Base-by-base conservation (phyloP, 768 basidiomycete species). In the Clathrus columnatus region DNA sequence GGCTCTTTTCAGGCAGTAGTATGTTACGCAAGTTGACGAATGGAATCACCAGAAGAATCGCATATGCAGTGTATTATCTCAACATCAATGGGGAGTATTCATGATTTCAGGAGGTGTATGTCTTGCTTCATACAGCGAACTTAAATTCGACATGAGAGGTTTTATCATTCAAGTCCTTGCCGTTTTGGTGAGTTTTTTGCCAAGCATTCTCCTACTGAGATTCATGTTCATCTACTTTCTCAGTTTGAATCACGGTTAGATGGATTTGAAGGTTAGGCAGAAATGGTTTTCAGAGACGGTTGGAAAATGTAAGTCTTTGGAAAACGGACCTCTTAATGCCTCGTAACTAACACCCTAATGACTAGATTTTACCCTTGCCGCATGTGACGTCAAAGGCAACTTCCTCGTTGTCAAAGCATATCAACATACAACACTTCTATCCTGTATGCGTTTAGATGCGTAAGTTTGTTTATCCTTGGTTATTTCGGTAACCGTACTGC, bases 21-120 rank as follows among this genome's bases (percentile, higher is more conserved):
- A n/a, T n/a, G n/a, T n/a, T n/a, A n/a, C n/a, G n/a, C n/a, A n/a
- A n/a, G n/a, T n/a, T n/a, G n/a, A n/a, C n/a, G n/a, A n/a, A n/a
- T n/a, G n/a, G n/a, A n/a, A n/a, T n/a, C n/a, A n/a, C n/a, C n/a
- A n/a, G n/a, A n/a, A n/a, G n/a, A n/a, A n/a, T n/a, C n/a, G n/a
- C n/a, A n/a, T n/a, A n/a, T n/a, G n/a, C n/a, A n/a, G n/a, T n/a
- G n/a, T n/a, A n/a, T n/a, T n/a, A n/a, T n/a, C n/a, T n/a, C n/a
- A n/a, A n/a, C n/a, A n/a, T n/a, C n/a, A n/a, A n/a, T n/a, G n/a
- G n/a, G n/a, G n/a, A 60, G 89, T 98, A 4, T 68, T 83, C 65
- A 87, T 93, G 81, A 96, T 98, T 61, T 96, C 93, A 0, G 72
- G 71, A 7, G 95, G 95, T 43, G 93, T 95, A 55, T 89, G 89